Conservation (phyloP, 305 asterid genomes). For the Fraxinus velutina region DNA sequence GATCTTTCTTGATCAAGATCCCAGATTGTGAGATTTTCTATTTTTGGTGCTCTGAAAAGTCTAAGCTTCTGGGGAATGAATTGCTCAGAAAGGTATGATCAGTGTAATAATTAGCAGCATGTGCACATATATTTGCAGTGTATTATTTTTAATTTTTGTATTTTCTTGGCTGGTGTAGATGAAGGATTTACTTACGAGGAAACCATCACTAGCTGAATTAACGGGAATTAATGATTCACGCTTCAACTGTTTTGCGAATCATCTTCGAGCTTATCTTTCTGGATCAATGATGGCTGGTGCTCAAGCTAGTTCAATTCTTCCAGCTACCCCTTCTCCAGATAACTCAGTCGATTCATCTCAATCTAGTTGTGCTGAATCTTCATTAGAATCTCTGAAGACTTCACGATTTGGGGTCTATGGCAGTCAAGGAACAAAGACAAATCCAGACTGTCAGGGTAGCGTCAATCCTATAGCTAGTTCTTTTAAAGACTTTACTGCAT, state of each 20-base stretch:
- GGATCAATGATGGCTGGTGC: slow-evolving; percentile 47
- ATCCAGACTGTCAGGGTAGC: slow-evolving; percentile 42
- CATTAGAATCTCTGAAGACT: slow-evolving; percentile 38
- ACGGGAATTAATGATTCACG: slow-evolving; percentile 85
- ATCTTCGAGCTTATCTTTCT: slow-evolving; percentile 70
- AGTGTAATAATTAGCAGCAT: slow-evolving; percentile 3
- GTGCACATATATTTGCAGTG: not conserved
- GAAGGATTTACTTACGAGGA: slow-evolving; percentile 69
- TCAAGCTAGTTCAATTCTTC: slow-evolving; percentile 27
- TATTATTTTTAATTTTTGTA: slow-evolving; percentile 2
- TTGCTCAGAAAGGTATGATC: slow-evolving; percentile 66
- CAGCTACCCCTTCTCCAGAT: slow-evolving; percentile 33
- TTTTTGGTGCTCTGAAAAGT: slow-evolving; percentile 89
- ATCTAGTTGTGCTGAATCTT: slow-evolving; percentile 50
- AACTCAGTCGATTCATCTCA: slow-evolving; percentile 35
- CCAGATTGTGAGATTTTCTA: slow-evolving; percentile 43
- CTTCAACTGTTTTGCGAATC: slow-evolving; percentile 64
- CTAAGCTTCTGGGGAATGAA: slow-evolving; percentile 66
- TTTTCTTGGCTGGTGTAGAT: slow-evolving; percentile 42
- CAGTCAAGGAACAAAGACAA: slow-evolving; percentile 42
- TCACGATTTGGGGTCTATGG: slow-evolving; percentile 37
- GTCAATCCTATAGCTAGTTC: slow-evolving; percentile 60
- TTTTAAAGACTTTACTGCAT: slow-evolving; percentile 39
- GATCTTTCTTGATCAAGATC: slow-evolving; percentile 62
- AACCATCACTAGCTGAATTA: slow-evolving; percentile 72